Evolutionary conservation across 805 yeast species (phyloP).

Genomic region (Wickerhamomyces ciferrii): DNA sequence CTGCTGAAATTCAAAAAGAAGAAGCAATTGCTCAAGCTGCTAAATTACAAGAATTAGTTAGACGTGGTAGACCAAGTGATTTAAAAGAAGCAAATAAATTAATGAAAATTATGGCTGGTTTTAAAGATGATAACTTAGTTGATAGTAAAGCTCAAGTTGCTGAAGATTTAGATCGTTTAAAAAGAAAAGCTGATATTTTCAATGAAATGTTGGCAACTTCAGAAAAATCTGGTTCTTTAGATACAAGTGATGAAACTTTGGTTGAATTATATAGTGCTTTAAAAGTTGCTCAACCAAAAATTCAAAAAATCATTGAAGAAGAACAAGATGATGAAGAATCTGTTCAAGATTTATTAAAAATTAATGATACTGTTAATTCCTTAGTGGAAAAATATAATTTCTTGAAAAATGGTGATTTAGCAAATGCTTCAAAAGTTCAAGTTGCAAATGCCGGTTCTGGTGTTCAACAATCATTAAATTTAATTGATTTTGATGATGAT

Average conservation of each 20-base stretch:
- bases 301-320: conserved; percentile 78
- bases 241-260: conserved; percentile 56
- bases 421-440: conserved; percentile 43
- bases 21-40: conserved; percentile 92
- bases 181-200: conserved; percentile 79
- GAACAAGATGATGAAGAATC: conserved; percentile 67
- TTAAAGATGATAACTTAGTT: conserved; percentile 68
- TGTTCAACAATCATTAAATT: conserved; percentile 34
- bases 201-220: conserved; percentile 75
- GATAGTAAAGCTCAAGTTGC: conserved; percentile 71
- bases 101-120: conserved; percentile 98
- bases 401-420: conserved; percentile 58
- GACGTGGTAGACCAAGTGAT: conserved; percentile 95
- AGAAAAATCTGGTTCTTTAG: conserved; percentile 33
- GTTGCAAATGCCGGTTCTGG: conserved; percentile 32
- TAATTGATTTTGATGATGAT: conserved; percentile 71
- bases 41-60: conserved; percentile 88
- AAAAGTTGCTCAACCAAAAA: conserved; percentile 81
- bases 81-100: conserved; percentile 92
- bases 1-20: conserved; percentile 87
- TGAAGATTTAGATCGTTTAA: conserved; percentile 78
- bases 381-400: conserved; percentile 62
- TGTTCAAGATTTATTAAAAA: conserved; percentile 55
- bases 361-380: conserved; percentile 73
- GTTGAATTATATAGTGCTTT: conserved; percentile 73